Percentiles rank a stretch among this genome's conserved stretches.
These are phyloP conservation scores for Xylaria sp. DNA, from an alignment of 2,329 filamentous ascomycete genomes.

Conservation along the genomic window DNA sequence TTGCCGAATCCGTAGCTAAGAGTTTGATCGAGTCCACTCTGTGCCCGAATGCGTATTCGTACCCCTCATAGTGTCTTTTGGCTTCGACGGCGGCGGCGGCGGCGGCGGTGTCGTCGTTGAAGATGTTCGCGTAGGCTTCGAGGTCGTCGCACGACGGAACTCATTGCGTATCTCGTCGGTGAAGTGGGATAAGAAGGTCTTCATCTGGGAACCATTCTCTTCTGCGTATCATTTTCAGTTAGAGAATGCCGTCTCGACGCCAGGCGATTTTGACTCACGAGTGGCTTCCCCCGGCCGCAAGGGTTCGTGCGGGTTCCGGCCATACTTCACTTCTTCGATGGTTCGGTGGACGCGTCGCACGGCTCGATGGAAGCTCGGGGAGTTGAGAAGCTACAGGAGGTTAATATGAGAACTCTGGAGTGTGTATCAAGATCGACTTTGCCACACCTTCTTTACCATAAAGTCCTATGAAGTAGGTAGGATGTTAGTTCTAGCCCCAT, in stretches of 20 bases:
- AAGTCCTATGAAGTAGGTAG: conserved; percentile 9
- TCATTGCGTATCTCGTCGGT: conserved; percentile 56
- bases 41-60: no score
- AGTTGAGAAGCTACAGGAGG: conserved; percentile 49
- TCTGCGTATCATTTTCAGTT: conserved; percentile 39
- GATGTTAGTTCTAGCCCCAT: not conserved
- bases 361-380: conserved; percentile 54
- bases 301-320: conserved; percentile 54
- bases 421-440: not conserved
- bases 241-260: not conserved
- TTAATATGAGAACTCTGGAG: not conserved
- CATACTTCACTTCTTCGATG: conserved; percentile 52
- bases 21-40: no score
- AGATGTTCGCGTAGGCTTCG: conserved; percentile 29
- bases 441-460: conserved; percentile 16
- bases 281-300: conserved; percentile 56
- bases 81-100: conserved; percentile 17
- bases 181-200: conserved; percentile 51
- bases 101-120: conserved; percentile 4
- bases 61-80: not conserved
- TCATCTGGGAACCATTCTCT: conserved; percentile 11
- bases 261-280: conserved; percentile 35
- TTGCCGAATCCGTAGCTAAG: no score
- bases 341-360: conserved; percentile 56
- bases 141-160: conserved; percentile 48